Evolutionary conservation across 1,139 yeast species (phyloP), one percentile per base, ranked within the genome.

Genomic region (Yamadazyma songkhlaensis): DNA sequence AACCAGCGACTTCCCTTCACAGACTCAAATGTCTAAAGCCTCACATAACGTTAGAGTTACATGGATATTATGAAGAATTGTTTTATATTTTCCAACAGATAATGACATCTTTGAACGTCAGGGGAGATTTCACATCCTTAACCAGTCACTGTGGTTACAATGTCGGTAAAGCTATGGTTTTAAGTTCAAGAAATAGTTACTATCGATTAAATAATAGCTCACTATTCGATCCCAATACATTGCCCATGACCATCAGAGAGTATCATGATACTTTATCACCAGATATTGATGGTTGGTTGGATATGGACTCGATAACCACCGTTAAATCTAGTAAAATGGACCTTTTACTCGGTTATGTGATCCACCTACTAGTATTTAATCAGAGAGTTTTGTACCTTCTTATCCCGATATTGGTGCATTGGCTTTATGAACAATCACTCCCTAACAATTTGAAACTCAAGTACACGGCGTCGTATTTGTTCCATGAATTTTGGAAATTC

Each of bases 271-370:
- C 48, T 9, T 48, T 67, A 10, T 45, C 55, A 10, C 64, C 64
- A 30, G 72, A 66, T 37, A 59, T 68, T 3, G 72, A 67, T 36
- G 54, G 48, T n/a, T 68, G 73, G 73, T 52, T 67, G 9, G 58
- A 52, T 23, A 44, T 61, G 47, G 66, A 65, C 30, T 70, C 72
- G 0, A 32, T 34, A 9, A 35, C 48, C 11, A 43, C 66, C 6
- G 49, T 52, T 4, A 35, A 37, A 6, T 30, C 43, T 0, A 54
- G 64, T 40, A 54, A 59, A 22, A 37, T 41, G 12, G 59, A 57
- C 22, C 39, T 67, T 5, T 41, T 67, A 11, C 35, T 59, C 4
- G 74, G 74, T 0, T 69, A 69, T 44, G 43, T 68, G 9, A 36
- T 64, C 4, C 69, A 65, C 36, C 42, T 68, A 17, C 39, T 67